phyloP scores from a whole-genome alignment of 768 basidiomycete genomes.

The Amanita rimosa region DNA sequence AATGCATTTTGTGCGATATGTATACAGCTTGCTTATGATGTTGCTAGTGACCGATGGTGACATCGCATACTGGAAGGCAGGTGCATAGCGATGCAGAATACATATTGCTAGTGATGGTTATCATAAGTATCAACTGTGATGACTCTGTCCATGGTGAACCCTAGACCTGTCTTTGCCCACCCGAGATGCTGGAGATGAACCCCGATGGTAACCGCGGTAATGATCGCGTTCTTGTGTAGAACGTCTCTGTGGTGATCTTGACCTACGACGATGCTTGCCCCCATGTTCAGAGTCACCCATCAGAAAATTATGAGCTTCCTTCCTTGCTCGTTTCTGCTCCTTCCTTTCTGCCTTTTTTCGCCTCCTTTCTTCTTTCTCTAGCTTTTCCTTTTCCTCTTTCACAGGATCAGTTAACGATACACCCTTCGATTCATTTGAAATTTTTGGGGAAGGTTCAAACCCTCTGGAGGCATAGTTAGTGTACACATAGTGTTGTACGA shows the following conservation, averaged over 20 bases:
- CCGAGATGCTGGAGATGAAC: conserved; percentile 4
- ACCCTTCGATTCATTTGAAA: conserved; percentile 11
- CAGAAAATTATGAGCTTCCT: conserved; percentile 31
- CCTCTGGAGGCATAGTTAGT: conserved; percentile 35
- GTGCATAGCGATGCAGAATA: conserved; percentile 25
- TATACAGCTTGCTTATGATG: neutral
- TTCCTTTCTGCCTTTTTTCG: conserved; percentile 43
- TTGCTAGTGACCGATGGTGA: conserved; percentile 73
- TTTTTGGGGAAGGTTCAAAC: conserved; percentile 49
- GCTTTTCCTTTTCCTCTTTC: conserved; percentile 11
- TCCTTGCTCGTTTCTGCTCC: conserved; percentile 47
- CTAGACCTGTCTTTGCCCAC: too few species aligned
- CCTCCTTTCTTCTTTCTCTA: conserved; percentile 32
- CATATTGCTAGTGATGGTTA: neutral
- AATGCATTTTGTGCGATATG: conserved; percentile 19
- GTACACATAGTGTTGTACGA: neutral
- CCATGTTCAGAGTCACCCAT: conserved; percentile 15
- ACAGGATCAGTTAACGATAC: conserved; percentile 11
- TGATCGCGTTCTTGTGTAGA: conserved; percentile 6
- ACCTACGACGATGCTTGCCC: conserved; percentile 12
- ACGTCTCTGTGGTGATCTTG: conserved; percentile 16
- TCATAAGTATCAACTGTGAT: neutral
- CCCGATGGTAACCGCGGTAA: conserved; percentile 17
- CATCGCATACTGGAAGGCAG: conserved; percentile 88
- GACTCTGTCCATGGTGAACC: neutral